Conservation (phyloP, 331 rosid genomes). For the Quercus lobata region DNA sequence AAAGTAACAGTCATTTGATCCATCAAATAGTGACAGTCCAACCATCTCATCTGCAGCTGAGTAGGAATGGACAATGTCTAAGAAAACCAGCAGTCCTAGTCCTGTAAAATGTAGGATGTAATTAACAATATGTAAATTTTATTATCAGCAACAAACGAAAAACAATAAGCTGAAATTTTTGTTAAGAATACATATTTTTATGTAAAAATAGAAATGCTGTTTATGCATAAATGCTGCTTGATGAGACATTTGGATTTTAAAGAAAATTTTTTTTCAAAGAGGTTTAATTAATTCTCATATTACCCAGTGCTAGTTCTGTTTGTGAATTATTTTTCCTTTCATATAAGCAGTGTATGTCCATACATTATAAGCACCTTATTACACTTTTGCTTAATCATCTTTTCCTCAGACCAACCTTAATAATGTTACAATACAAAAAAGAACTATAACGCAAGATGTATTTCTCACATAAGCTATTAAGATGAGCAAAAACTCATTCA, state of each 20-base stretch:
- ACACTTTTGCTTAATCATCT: neutral
- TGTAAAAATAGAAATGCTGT: neutral
- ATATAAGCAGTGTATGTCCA: neutral
- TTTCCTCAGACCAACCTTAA: constrained; percentile 1
- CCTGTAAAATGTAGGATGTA: constrained; percentile 46
- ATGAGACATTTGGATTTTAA: neutral
- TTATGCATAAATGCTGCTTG: neutral
- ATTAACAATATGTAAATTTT: constrained; percentile 13
- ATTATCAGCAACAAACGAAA: neutral
- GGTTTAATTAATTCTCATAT: neutral
- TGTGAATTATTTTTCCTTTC: neutral
- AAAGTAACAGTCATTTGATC: constrained; percentile 91
- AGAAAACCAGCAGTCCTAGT: constrained; percentile 75
- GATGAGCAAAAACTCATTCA: constrained; percentile 12
- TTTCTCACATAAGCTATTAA: neutral
- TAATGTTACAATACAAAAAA: neutral
- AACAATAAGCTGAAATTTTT: constrained; percentile 1
- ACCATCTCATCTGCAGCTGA: constrained; percentile 99
- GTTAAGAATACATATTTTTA: neutral
- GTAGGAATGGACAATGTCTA: constrained; percentile 93
- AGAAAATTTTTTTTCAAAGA: neutral
- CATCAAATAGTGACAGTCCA: constrained; percentile 87
- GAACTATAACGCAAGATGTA: neutral
- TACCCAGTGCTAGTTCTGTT: neutral
- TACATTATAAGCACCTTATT: neutral